phyloP scores from a whole-genome alignment of 192 early-diverging fungal species.

The Coemansia sp. region DNA sequence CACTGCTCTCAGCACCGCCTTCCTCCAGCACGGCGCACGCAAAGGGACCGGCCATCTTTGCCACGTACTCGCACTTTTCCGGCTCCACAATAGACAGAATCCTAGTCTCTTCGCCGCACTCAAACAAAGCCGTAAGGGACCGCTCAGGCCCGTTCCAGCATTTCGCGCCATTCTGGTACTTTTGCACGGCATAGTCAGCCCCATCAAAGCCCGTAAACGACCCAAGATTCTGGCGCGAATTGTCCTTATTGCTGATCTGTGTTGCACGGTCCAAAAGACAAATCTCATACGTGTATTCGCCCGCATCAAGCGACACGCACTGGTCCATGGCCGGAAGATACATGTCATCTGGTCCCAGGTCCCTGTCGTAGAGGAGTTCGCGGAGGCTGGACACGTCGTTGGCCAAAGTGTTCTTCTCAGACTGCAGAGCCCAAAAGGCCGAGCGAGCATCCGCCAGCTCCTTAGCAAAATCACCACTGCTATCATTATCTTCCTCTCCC shows the following conservation, averaged over 20 bases:
- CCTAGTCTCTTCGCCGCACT: constrained; percentile 69
- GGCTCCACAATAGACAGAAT: constrained; percentile 77
- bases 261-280: constrained; percentile 75
- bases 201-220: constrained; percentile 54
- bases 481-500: not conserved
- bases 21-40: constrained; percentile 54
- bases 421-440: constrained; percentile 16
- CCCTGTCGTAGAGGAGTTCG: constrained; percentile 51
- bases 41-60: constrained; percentile 72
- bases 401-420: constrained; percentile 14
- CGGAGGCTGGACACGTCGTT: constrained; percentile 49
- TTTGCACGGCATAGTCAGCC: constrained; percentile 41
- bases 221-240: constrained; percentile 56
- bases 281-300: constrained; percentile 64
- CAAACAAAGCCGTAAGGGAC: constrained; percentile 64
- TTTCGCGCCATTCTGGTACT: constrained; percentile 66
- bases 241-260: constrained; percentile 68
- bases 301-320: constrained; percentile 66
- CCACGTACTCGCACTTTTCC: constrained; percentile 88
- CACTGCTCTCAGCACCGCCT: not conserved
- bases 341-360: constrained; percentile 68
- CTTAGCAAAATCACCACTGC: too few relatives aligned
- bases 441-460: constrained; percentile 17
- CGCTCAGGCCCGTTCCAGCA: constrained; percentile 97
- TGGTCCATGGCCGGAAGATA: constrained; percentile 64